These are phyloP conservation scores for Uncinocarpus reesii DNA, from an alignment of 2,329 filamentous ascomycete genomes.

Conservation along the genomic window DNA sequence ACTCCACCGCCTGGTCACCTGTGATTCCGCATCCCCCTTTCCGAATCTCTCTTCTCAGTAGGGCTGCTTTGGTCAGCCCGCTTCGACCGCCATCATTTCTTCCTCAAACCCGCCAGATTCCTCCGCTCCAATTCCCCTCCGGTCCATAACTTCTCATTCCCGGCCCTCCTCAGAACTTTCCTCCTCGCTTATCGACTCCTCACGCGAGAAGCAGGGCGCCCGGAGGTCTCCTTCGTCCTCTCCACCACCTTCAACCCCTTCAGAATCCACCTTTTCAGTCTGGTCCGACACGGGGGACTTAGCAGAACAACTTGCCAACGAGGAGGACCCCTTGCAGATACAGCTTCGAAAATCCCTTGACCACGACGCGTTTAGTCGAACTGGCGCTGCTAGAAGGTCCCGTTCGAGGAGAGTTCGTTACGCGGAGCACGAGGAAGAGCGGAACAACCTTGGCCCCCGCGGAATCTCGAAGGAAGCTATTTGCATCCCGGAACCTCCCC, in stretches of 20 bases:
- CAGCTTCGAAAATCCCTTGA: constrained; percentile 58
- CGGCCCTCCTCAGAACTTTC: constrained; percentile 30
- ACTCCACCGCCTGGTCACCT: constrained; percentile 11
- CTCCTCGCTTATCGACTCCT: constrained; percentile 31
- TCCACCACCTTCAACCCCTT: constrained; percentile 35
- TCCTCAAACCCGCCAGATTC: constrained; percentile 52
- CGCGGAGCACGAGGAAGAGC: constrained; percentile 34
- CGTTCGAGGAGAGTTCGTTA: constrained; percentile 62
- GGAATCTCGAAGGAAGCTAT: constrained; percentile 42
- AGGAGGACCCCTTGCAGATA: constrained; percentile 68
- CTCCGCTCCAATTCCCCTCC: constrained; percentile 76
- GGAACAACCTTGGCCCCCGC: constrained; percentile 23
- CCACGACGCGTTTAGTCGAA: constrained; percentile 44
- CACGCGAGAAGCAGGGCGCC: constrained; percentile 40
- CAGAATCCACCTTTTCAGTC: constrained; percentile 61
- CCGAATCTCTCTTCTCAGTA: constrained; percentile 15
- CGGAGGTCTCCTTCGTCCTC: constrained; percentile 44
- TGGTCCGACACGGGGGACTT: constrained; percentile 95
- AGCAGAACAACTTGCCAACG: constrained; percentile 76
- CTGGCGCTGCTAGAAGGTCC: constrained; percentile 26
- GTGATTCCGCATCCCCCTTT: constrained; percentile 7
- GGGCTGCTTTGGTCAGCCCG: constrained; percentile 71
- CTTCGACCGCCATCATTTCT: constrained; percentile 72
- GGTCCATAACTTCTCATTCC: constrained; percentile 47
- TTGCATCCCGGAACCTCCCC: constrained; percentile 59